A percentile compares a stretch with the other conserved stretches of the same genome.
phyloP scores from a whole-genome alignment of 371 early-diverging fungal species.

The Lichtheimia corymbifera region DNA sequence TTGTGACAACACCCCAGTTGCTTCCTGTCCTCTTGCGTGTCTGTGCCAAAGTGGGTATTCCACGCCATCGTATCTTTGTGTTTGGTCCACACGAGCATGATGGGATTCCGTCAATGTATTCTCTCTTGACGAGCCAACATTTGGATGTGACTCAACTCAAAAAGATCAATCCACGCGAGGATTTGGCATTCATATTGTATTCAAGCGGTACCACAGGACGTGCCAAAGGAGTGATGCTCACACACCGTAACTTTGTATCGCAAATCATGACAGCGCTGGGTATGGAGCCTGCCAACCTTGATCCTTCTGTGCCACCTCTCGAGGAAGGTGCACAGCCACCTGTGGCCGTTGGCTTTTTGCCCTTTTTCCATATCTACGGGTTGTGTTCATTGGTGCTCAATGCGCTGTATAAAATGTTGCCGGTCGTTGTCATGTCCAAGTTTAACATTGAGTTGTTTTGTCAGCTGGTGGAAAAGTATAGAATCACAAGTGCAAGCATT shows the following conservation, averaged over 20 bases:
- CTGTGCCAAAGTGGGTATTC: constrained; percentile 54
- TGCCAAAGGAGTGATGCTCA: constrained; percentile 45
- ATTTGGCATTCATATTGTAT: constrained; percentile 82
- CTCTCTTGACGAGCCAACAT: constrained; percentile 12
- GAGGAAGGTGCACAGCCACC: constrained; percentile 73
- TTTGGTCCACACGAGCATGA: constrained; percentile 48
- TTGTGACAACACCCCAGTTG: constrained; percentile 53
- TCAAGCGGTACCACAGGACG: constrained; percentile 88
- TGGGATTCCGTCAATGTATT: constrained; percentile 26
- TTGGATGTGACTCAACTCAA: constrained; percentile 15
- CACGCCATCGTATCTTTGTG: constrained; percentile 49
- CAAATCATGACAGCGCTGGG: constrained; percentile 6
- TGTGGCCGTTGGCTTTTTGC: constrained; percentile 59
- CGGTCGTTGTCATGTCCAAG: constrained; percentile 63
- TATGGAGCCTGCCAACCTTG: constrained; percentile 31
- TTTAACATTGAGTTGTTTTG: constrained; percentile 67
- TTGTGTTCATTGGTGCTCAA: constrained; percentile 36
- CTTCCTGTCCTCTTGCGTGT: constrained; percentile 53
- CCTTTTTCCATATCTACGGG: constrained; percentile 79
- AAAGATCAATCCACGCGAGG: constrained; percentile 29
- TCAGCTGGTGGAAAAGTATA: constrained; percentile 62
- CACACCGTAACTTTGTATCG: constrained; percentile 27
- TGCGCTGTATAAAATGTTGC: constrained; percentile 32
- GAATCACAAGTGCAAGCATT: constrained; percentile 68
- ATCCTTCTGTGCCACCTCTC: constrained; percentile 47